Evolutionary conservation across 2,329 filamentous ascomycete species (phyloP).

Genomic region (Colletotrichum liriopes): DNA sequence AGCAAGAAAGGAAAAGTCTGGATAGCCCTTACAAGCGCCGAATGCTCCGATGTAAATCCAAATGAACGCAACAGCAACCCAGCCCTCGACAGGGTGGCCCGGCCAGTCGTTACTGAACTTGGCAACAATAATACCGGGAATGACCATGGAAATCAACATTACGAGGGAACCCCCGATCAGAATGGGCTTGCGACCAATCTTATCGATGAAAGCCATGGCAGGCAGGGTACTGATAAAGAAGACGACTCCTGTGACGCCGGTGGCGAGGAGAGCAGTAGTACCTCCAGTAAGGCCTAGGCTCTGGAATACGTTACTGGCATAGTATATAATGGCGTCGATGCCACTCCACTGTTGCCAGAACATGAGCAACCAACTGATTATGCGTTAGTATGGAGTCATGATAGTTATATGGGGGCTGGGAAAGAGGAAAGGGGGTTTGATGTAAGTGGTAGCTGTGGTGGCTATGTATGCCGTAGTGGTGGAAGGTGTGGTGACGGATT

Average conservation of each 20-base stretch:
- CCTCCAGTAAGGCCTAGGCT: conserved; percentile 74
- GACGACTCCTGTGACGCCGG: conserved; percentile 75
- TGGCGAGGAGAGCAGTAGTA: conserved; percentile 72
- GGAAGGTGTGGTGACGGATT: not conserved
- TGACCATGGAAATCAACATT: conserved; percentile 57
- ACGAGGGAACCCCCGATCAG: conserved; percentile 55
- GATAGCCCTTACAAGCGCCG: conserved; percentile 23
- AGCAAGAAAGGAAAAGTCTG: not conserved
- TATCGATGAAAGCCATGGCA: conserved; percentile 56
- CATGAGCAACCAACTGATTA: conserved; percentile 60
- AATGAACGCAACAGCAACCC: conserved; percentile 55
- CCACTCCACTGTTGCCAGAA: conserved; percentile 60
- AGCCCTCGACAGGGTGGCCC: conserved; percentile 54
- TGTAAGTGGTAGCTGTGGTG: no score
- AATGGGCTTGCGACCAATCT: conserved; percentile 58
- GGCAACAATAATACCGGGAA: conserved; percentile 59
- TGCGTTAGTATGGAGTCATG: not conserved
- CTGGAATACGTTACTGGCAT: conserved; percentile 71
- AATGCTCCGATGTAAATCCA: conserved; percentile 48
- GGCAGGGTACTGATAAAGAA: conserved; percentile 54
- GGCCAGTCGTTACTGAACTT: conserved; percentile 56
- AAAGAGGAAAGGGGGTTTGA: no score
- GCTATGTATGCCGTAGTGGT: not conserved
- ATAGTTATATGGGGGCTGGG: not conserved
- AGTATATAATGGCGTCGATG: conserved; percentile 63